Evolutionary conservation across 805 yeast genomes (phyloP).

Genomic region (Zygotorulaspora sp.): DNA sequence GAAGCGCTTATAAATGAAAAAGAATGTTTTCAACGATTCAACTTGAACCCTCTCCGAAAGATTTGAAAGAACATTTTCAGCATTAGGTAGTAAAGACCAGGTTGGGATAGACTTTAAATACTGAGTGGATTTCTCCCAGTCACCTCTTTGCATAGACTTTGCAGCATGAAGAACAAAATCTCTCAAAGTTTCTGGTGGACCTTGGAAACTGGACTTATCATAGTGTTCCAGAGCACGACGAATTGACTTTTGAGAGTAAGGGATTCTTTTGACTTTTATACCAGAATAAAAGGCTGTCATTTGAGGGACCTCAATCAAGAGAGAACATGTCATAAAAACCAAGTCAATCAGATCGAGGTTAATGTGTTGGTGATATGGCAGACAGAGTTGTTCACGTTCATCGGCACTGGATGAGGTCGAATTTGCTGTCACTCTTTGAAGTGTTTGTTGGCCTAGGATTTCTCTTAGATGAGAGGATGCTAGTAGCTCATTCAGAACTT

Average conservation of each 20-base stretch:
- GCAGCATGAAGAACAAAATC: constrained; percentile 94
- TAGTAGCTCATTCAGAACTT: constrained; percentile 80
- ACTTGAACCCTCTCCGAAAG: constrained; percentile 74
- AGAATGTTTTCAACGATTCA: constrained; percentile 89
- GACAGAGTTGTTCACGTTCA: constrained; percentile 55
- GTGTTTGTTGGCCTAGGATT: constrained; percentile 82
- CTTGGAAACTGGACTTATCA: constrained; percentile 91
- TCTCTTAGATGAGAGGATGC: constrained; percentile 84
- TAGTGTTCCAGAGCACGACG: constrained; percentile 87
- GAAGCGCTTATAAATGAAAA: constrained; percentile 75
- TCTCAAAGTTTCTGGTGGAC: constrained; percentile 95
- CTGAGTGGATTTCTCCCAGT: constrained; percentile 76
- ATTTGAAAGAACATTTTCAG: constrained; percentile 63
- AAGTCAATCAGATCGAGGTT: constrained; percentile 92
- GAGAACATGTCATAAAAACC: constrained; percentile 83
- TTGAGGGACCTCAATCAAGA: constrained; percentile 87
- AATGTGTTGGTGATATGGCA: constrained; percentile 98
- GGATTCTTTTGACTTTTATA: constrained; percentile 57
- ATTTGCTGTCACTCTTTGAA: constrained; percentile 59
- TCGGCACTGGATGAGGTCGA: constrained; percentile 33
- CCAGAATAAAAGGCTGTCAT: constrained; percentile 65
- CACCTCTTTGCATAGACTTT: constrained; percentile 78
- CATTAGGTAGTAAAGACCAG: constrained; percentile 77
- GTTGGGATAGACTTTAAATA: constrained; percentile 57
- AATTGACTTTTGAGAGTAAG: constrained; percentile 69